Conservation (phyloP, 371 early-diverging fungal species). For the Zancudomyces culisetae region DNA sequence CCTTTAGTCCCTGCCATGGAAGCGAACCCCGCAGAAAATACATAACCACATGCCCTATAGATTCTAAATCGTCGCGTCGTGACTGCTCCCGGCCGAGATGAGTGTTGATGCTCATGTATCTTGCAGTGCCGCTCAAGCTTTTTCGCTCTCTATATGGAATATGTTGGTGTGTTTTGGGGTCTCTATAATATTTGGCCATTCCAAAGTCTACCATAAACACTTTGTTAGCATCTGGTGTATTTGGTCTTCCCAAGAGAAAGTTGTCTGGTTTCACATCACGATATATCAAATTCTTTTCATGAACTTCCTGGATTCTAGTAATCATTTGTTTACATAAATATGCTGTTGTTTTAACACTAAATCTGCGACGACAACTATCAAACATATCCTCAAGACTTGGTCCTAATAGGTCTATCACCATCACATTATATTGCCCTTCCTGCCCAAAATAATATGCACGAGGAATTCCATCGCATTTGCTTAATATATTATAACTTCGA, state of each 20-base stretch:
- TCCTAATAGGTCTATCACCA: conserved; percentile 96
- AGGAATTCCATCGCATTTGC: conserved; percentile 54
- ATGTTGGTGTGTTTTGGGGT: conserved; percentile 84
- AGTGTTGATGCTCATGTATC: conserved; percentile 95
- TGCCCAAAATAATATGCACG: conserved; percentile 86
- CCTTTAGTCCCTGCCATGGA: conserved; percentile 99
- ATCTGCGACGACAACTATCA: conserved; percentile 79
- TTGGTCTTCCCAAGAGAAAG: conserved; percentile 77
- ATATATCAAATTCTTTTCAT: conserved; percentile 92
- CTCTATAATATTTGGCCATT: conserved; percentile 91
- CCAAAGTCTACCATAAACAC: conserved; percentile 88
- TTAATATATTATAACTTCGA: background rate
- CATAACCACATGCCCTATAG: conserved; percentile 98
- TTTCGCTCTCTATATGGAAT: conserved; percentile 84
- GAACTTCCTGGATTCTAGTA: conserved; percentile 83
- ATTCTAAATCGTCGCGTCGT: conserved; percentile 96
- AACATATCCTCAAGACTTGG: conserved; percentile 94
- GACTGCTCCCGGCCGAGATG: conserved; percentile 92
- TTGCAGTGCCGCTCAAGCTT: conserved; percentile 84
- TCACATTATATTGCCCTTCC: conserved; percentile 83
- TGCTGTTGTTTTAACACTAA: conserved; percentile 81
- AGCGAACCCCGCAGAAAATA: conserved; percentile 95
- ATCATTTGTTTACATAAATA: conserved; percentile 96
- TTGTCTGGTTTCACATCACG: conserved; percentile 99
- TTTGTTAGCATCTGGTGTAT: conserved; percentile 34